These are phyloP conservation scores for Ceratobasidium sp. DNA, from an alignment of 1,284 basidiomycete species.

Conservation along the genomic window DNA sequence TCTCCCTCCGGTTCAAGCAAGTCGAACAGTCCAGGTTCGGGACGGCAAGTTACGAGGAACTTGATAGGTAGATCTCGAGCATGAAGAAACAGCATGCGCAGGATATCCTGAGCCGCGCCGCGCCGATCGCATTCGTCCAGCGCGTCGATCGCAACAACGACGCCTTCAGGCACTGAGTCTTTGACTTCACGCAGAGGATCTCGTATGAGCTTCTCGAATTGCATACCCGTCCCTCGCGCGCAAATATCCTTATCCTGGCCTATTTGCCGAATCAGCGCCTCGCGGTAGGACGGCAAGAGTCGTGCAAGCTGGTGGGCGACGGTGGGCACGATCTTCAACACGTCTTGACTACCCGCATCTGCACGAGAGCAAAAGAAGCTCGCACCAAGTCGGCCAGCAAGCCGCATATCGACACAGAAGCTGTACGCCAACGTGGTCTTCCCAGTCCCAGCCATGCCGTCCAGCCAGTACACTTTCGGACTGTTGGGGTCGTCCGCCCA, in stretches of 20 bases:
- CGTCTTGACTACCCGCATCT: slow-evolving; percentile 16
- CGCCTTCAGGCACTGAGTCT: neutral
- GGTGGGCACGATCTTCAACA: slow-evolving; percentile 33
- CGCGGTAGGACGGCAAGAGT: neutral
- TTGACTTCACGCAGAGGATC: slow-evolving; percentile 20
- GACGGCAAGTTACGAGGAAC: neutral
- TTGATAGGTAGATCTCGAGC: neutral
- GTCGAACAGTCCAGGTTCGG: neutral
- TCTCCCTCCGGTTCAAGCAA: too few relatives aligned
- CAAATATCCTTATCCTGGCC: neutral
- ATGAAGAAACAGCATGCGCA: neutral
- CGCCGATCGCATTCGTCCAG: neutral
- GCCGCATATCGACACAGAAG: slow-evolving; percentile 44
- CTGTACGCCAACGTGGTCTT: slow-evolving; percentile 49
- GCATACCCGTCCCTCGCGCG: neutral
- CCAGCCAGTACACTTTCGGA: slow-evolving; percentile 50
- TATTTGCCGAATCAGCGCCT: neutral
- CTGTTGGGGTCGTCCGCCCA: slow-evolving; percentile 40
- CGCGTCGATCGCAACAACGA: slow-evolving; percentile 15
- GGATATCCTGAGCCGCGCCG: neutral
- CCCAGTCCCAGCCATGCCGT: slow-evolving; percentile 51
- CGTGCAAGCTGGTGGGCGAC: slow-evolving; percentile 41
- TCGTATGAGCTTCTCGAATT: slow-evolving; percentile 35
- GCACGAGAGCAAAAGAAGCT: slow-evolving; percentile 55
- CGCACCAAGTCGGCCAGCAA: slow-evolving; percentile 51